These are phyloP conservation scores for Kwoniella sp. DNA, from an alignment of 768 basidiomycete species.

Conservation along the genomic window DNA sequence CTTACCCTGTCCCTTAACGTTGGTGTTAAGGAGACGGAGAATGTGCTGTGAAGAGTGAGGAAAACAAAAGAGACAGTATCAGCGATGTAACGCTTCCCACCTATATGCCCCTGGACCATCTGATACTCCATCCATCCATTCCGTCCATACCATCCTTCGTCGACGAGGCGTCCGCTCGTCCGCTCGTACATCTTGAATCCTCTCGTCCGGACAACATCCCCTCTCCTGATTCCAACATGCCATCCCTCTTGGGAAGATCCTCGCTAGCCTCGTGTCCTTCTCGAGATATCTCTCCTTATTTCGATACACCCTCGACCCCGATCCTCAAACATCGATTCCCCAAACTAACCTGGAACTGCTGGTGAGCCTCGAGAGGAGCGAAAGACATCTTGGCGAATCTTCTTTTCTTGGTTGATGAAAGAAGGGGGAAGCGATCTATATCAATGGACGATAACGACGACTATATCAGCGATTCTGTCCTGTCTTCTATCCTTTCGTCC, in stretches of 20 bases:
- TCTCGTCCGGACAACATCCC: too few species aligned
- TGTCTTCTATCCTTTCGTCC: not conserved
- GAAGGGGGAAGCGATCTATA: conserved; percentile 19
- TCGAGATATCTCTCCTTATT: too few species aligned
- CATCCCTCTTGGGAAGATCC: too few species aligned
- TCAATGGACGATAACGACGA: not conserved
- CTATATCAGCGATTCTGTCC: not conserved
- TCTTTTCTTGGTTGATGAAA: conserved; percentile 12
- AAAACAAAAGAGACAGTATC: not conserved
- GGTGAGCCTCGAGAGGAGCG: conserved; percentile 91
- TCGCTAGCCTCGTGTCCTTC: not conserved
- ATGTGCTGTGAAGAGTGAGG: conserved; percentile 72
- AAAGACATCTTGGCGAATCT: conserved; percentile 75
- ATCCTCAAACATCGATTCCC: too few species aligned
- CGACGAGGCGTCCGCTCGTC: too few species aligned
- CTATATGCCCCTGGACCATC: too few species aligned
- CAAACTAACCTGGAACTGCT: conserved; percentile 86
- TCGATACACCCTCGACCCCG: too few species aligned
- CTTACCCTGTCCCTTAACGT: conserved; percentile 99
- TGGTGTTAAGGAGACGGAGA: conserved; percentile 94
- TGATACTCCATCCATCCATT: too few species aligned
- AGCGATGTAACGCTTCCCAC: too few species aligned
- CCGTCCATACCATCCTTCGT: too few species aligned
- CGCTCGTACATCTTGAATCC: too few species aligned
- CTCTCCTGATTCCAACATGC: too few species aligned